Base-by-base conservation (phyloP, 768 basidiomycete genomes). In the Paxillus ammoniavirescens region DNA sequence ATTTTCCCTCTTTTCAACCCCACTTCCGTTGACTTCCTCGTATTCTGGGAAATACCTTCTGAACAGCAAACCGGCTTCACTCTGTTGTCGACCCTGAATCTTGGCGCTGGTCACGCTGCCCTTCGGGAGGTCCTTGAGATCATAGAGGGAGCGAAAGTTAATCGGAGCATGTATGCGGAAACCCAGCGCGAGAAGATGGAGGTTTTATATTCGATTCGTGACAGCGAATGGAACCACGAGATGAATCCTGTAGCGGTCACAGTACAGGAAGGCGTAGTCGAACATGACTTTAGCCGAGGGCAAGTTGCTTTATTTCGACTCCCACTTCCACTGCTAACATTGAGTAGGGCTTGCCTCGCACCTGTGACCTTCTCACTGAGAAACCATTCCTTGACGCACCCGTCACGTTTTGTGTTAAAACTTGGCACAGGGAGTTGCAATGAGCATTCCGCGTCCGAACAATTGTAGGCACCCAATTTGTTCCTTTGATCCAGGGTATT, bases 101-200 rank as follows among this genome's bases (percentile, higher is more conserved):
- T 91, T 10, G 90, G 92, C 7, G 87, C 89, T 9, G 68, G 76
- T 3, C 86, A 90, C 64, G 89, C 83, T 10, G 70, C 81, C 13
- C 74, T 96, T 53, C 75, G 81, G 15, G 77, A 78, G 45, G 73
- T 86, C 36, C 77, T 93, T 5, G 76, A 81, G 45, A 76, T 79
- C 17, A 79, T 81, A 9, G 83, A 84, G 62, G 74, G 71, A 42
- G 78, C 78, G 10, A 89, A 90, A 69, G 78, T 77, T 21, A 89
- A 85, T 55, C 80, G 93, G 42, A 91, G 82, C 57, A 92, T 97
- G 81, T 98, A 93, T 64, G 92, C 91, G 18, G 93, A 98, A 74
- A 96, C 93, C 5, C 82, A 81, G 56, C 77, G 87, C 45, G 85
- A 93, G 69, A 83, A 83, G 63, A 67, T 69, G 58, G 82, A 84